A percentile compares a stretch with the other conserved stretches of the same genome.
These are phyloP conservation scores for Chenopodium berlandieri DNA, from an alignment of 148 eudicot species.

Conservation along the genomic window DNA sequence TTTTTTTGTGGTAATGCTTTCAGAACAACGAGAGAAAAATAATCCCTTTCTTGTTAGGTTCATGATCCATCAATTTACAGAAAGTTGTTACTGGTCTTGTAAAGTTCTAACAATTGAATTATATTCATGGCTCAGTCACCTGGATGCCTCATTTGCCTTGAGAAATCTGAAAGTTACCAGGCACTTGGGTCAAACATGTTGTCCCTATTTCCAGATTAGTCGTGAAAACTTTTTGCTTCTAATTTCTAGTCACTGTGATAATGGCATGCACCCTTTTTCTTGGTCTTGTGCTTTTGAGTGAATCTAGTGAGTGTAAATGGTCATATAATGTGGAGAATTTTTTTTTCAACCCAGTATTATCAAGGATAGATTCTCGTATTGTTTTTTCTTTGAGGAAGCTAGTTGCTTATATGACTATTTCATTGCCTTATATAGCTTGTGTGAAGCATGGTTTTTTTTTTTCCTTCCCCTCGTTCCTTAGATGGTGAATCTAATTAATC, in stretches of 20 bases:
- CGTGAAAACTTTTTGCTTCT: not conserved
- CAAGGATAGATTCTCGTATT: not conserved
- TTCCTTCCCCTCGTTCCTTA: not conserved
- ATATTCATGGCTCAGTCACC: not conserved
- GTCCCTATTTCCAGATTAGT: not conserved
- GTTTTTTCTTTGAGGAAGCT: not conserved
- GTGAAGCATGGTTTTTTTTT: not conserved
- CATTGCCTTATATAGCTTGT: not conserved
- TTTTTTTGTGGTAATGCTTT: not conserved
- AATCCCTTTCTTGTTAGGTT: not conserved
- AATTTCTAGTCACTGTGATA: not conserved
- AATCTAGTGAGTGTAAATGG: no score
- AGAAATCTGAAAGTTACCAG: not conserved
- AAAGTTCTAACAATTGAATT: not conserved
- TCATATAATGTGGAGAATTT: not conserved
- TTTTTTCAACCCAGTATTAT: not conserved
- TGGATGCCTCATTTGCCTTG: not conserved
- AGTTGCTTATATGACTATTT: not conserved
- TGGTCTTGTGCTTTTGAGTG: not conserved
- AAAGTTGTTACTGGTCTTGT: not conserved
- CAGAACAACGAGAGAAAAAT: no score
- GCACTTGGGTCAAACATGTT: not conserved
- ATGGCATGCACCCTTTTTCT: not conserved
- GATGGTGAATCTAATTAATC: not conserved
- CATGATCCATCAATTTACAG: not conserved